Percentiles rank a stretch among this genome's conserved stretches.
Conservation (phyloP, 208 protist species). For the Wallacemonas sp. region DNA sequence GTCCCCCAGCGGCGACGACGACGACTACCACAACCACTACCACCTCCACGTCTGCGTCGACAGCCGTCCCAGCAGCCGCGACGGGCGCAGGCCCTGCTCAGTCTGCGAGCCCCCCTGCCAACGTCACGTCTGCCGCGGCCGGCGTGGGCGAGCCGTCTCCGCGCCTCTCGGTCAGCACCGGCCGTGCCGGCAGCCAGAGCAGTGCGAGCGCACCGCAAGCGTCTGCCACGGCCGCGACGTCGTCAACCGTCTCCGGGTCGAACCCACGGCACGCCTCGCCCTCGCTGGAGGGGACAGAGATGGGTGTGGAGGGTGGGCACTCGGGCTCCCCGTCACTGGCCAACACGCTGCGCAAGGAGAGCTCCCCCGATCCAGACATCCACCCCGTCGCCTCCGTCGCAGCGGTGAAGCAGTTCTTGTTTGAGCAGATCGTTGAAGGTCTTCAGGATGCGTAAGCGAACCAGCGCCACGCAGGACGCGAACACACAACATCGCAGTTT, state of each 20-base stretch:
- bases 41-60: not conserved
- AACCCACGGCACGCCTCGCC: conserved; percentile 15
- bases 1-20: not conserved
- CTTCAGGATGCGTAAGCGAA: conserved; percentile 1
- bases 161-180: not conserved
- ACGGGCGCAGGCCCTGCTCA: not conserved
- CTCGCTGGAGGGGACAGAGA: conserved; percentile 15
- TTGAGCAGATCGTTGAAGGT: conserved; percentile 31
- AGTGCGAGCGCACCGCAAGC: no score
- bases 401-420: conserved; percentile 57
- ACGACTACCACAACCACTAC: not conserved
- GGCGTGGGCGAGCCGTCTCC: not conserved
- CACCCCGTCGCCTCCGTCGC: conserved; percentile 40
- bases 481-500: not conserved
- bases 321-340: conserved; percentile 27
- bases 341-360: conserved; percentile 26
- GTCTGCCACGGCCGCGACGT: not conserved
- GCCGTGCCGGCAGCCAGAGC: not conserved
- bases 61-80: not conserved
- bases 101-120: not conserved
- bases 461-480: not conserved
- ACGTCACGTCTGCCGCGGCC: not conserved
- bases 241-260: not conserved
- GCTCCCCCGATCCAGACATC: conserved; percentile 23
- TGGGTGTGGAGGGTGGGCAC: conserved; percentile 2